Base-by-base conservation (phyloP, 2,329 filamentous ascomycete species). In the Xylariaceae sp. region DNA sequence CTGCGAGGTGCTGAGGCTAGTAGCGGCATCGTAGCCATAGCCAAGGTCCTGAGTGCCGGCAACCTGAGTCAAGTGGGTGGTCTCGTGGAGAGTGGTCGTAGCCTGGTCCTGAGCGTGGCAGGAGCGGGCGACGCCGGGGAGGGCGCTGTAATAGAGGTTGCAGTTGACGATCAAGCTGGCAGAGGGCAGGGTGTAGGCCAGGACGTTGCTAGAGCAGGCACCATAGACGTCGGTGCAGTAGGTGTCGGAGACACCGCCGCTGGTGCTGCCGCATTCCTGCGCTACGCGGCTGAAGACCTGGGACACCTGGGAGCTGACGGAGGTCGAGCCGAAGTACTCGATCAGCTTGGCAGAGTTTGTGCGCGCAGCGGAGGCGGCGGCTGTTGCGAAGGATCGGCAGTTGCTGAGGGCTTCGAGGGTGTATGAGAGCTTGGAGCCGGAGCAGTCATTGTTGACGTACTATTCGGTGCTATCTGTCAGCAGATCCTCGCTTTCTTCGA, bases 101-200 rank as follows among this genome's bases (percentile, higher is more conserved):
- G 82, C 83, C 73, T 86, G 83, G 68, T 88, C 86, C 73, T 88
- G 86, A 2, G 67, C 79, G 69, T 88, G 84, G 75, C 87, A 89
- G 1, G 70, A 73, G 7, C 65, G 66, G 7, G 79, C 74, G 35
- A 83, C 60, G 1, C 77, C 75, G 0, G 82, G 76, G 7, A 88
- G 76, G 10, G 71, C 74, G 50, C 68, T 79, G 75, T 85, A 88
- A 73, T 80, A 86, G 17, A 83, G 71, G 11, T 78, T 75, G 73
- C 86, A 88, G 75, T 87, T 86, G 58, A 81, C 82, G 71, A 88
- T 82, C 68, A 79, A 74, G 70, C 80, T 81, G 34, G 66, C 67
- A 1, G 76, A 73, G 0, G 83, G 82, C 3, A 85, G 72, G 0
- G 85, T 87, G 71, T 87, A 88, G 1, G 86, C 86, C 15, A 88